Evolutionary conservation across 2,329 filamentous ascomycete genomes (phyloP), one percentile per base, ranked within the genome.

Genomic region (Xylariales sp.): DNA sequence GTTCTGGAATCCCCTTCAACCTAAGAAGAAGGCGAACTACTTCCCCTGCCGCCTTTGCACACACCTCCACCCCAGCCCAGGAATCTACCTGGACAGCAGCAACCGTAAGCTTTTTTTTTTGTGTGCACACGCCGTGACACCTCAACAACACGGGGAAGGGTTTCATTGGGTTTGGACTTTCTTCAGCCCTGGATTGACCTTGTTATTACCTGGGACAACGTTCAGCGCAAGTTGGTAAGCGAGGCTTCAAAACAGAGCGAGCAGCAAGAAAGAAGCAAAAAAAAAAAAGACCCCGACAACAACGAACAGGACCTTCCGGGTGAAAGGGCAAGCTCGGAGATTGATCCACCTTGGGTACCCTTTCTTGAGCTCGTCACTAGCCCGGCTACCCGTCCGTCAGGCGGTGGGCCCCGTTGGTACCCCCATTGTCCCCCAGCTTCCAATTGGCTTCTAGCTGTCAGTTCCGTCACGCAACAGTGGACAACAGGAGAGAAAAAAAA

Each of bases 291-390:
- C n/a, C n/a, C n/a, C n/a, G n/a, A n/a, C n/a, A n/a, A n/a, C n/a
- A n/a, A n/a, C n/a, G n/a, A n/a, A n/a, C n/a, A n/a, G n/a, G n/a
- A n/a, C n/a, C n/a, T n/a, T n/a, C n/a, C n/a, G n/a, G n/a, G n/a
- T n/a, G n/a, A n/a, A n/a, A n/a, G n/a, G n/a, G n/a, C n/a, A n/a
- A 35, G 14, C 21, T 25, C 33, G 33, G 33, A 25, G 21, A 25
- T 17, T 25, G 35, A 31, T 31, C 35, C 35, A 38, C 35, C 35
- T 38, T 38, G 35, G 35, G 35, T 38, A 38, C 17, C 35, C 15
- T 34, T 34, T 16, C n/a, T n/a, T n/a, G n/a, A n/a, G n/a, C n/a
- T n/a, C n/a, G 18, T 34, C 32, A 15, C 32, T 34, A 34, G 32
- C 12, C 32, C 32, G 10, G 12, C 19, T 30, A n/a, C 28, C 35